Percentiles rank a stretch among this genome's conserved stretches.
Evolutionary conservation across 345 rosid genomes (phyloP).

Genomic region (Capsella bursapastoris): DNA sequence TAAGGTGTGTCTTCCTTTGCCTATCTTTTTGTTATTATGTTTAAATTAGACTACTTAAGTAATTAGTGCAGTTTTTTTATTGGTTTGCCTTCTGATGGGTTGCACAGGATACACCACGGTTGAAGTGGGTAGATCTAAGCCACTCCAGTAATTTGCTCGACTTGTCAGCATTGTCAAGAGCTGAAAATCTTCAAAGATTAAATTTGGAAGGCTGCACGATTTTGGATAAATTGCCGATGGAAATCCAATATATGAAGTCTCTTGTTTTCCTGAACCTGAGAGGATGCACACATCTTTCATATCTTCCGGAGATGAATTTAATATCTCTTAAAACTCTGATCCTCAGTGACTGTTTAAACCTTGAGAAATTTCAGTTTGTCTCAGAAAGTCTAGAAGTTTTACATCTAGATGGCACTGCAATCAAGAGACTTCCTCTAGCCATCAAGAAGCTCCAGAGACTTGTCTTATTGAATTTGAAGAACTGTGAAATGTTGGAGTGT

Average conservation of each 20-base stretch:
- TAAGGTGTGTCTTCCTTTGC: background rate
- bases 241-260: background rate
- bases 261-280: background rate
- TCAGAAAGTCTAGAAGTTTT: background rate
- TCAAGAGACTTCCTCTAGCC: background rate
- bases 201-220: background rate
- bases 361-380: background rate
- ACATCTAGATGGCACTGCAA: background rate
- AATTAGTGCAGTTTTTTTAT: background rate
- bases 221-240: background rate
- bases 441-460: background rate
- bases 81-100: background rate
- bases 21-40: background rate
- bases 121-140: background rate
- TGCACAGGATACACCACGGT: constrained; percentile 15
- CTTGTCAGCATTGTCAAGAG: background rate
- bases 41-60: background rate
- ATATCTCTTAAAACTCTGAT: background rate
- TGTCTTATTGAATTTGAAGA: background rate
- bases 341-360: background rate
- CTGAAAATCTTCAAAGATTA: background rate
- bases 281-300: background rate
- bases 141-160: background rate
- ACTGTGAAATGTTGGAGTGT: background rate
- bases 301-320: background rate